A percentile compares a stretch with the other conserved stretches of the same genome.
These are phyloP conservation scores for Chrysosphaeria jannelii DNA, from an alignment of 2,329 filamentous ascomycete species.

Conservation along the genomic window DNA sequence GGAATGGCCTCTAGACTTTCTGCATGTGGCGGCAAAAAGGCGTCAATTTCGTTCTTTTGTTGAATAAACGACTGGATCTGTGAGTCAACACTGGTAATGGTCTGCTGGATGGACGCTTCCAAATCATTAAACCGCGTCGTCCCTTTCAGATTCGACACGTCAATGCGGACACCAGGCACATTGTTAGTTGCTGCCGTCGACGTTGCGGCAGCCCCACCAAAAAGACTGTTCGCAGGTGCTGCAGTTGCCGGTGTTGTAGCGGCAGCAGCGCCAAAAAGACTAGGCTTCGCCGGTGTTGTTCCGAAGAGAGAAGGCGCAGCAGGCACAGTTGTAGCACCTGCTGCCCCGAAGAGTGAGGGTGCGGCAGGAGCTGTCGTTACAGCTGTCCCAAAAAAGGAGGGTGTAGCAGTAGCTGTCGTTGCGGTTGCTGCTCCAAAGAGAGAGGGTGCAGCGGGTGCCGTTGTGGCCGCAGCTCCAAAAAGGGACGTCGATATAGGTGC, in stretches of 20 bases:
- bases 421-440: conserved; percentile 2
- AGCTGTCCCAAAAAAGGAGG: conserved; percentile 1
- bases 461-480: conserved; percentile 1
- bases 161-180: conserved; percentile 46
- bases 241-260: conserved; percentile 4
- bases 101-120: conserved; percentile 46
- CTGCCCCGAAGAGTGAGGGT: conserved; percentile 3
- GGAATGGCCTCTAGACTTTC: conserved; percentile 11
- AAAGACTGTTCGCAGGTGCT: conserved; percentile 4
- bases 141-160: conserved; percentile 46
- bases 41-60: conserved; percentile 46
- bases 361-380: background rate
- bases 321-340: conserved; percentile 6
- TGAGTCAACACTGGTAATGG: conserved; percentile 50
- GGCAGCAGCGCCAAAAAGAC: conserved; percentile 8
- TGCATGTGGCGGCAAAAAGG: conserved; percentile 26
- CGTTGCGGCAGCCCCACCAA: conserved; percentile 7
- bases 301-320: conserved; percentile 3
- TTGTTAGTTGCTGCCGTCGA: conserved; percentile 16
- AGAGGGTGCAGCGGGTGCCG: conserved; percentile 1
- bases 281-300: background rate
- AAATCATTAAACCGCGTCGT: conserved; percentile 85
- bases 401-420: conserved; percentile 1
- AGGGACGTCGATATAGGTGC: conserved; percentile 6
- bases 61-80: conserved; percentile 55